Evolutionary conservation across 2,329 filamentous ascomycete species (phyloP), one percentile per base, ranked within the genome.

Genomic region (Emergomyces africanus): DNA sequence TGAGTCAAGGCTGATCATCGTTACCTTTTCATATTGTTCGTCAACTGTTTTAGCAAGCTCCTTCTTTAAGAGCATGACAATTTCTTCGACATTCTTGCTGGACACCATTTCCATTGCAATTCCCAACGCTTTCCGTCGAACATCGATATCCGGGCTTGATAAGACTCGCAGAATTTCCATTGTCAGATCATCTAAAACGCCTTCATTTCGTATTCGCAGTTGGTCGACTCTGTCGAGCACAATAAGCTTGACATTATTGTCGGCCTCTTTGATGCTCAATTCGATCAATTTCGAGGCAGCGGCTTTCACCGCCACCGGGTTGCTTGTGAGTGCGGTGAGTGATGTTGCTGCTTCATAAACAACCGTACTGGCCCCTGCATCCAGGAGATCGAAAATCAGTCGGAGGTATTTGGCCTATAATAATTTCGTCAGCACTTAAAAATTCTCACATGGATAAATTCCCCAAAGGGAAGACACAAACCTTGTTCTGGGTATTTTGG

Each of bases 211-310:
- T 71, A 87, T 85, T 66, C 91, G 83, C 63, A 96, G 75, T 68
- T 92, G 86, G 68, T 96, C 88, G 42, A 99, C 94, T 51, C 92
- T 87, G 69, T 97, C 94, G 49, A 99, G 81, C 23, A 99, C 94
- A 66, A 99, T 99, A 51, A 99, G 85, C 78, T 99, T 99, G 64
- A 99, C 94, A 70, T 99, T 99, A 79, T 99, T 99, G 73, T 99
- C 94, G 0, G 94, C 87, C 75, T 97, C 94, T 76, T 95, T 96
- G 72, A 99, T 96, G 71, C 88, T 90, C 9, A 99, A 80, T 74
- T 99, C 94, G 64, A 97, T 96, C 72, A 99, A 94, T 71, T 99
- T 99, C 66, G 84, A 83, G 15, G 94, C 94, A 10, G 94, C 94
- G 30, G 94, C 94, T 77, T 97, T 99, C 61, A 99, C 92, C 20